These are phyloP conservation scores for Scheffersomyces spartinae DNA, from an alignment of 805 yeast species.

Conservation along the genomic window DNA sequence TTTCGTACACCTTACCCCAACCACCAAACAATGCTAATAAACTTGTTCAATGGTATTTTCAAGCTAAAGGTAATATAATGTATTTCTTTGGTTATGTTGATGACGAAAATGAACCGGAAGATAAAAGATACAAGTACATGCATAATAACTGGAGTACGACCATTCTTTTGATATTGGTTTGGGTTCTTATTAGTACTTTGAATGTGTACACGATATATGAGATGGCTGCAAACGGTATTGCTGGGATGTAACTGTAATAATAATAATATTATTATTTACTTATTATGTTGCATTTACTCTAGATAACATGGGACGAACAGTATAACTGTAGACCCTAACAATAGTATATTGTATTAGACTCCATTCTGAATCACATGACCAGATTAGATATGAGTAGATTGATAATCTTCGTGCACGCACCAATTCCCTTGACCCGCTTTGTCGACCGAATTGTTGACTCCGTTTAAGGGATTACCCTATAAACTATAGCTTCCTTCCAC, in stretches of 20 bases:
- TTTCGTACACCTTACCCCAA: background rate
- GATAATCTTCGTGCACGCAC: too few relatives aligned
- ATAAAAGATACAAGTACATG: constrained; percentile 33
- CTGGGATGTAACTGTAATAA: constrained; percentile 6
- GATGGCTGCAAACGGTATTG: constrained; percentile 24
- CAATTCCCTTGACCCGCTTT: too few relatives aligned
- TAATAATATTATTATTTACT: too few relatives aligned
- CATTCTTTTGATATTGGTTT: constrained; percentile 39
- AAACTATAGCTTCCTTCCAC: too few relatives aligned
- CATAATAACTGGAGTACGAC: constrained; percentile 54
- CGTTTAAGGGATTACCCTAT: too few relatives aligned
- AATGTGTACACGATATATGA: constrained; percentile 51
- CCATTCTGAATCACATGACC: too few relatives aligned
- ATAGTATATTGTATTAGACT: too few relatives aligned
- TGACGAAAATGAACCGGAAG: constrained; percentile 2
- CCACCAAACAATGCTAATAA: background rate
- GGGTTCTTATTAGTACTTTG: constrained; percentile 62
- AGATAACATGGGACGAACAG: too few relatives aligned
- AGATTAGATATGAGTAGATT: too few relatives aligned
- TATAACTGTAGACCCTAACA: too few relatives aligned
- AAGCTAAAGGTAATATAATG: constrained; percentile 1
- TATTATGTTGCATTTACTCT: too few relatives aligned
- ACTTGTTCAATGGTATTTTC: background rate
- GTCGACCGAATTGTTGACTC: too few relatives aligned
- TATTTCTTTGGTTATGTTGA: constrained; percentile 3